phyloP scores from a whole-genome alignment of 2,329 filamentous ascomycete species.

The Paecilomyces variotii region DNA sequence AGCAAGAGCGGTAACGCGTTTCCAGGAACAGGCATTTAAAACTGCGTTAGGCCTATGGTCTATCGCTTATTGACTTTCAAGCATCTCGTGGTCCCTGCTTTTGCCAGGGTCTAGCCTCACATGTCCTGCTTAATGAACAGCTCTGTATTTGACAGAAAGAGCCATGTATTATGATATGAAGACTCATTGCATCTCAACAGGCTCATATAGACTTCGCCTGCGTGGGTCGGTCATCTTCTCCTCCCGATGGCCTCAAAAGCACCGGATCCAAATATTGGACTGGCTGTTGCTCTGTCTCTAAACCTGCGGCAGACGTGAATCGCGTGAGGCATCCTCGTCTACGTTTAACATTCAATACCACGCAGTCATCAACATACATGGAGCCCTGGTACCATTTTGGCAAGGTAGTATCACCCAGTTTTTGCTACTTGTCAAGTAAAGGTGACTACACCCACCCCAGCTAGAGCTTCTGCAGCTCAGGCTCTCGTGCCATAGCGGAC shows the following conservation, averaged over 20 bases:
- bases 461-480: no score
- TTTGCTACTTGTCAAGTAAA: no score
- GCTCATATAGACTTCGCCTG: neutral
- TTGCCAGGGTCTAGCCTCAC: neutral
- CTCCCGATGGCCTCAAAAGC: no score
- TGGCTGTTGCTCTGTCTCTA: neutral
- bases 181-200: neutral
- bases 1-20: conserved; percentile 84
- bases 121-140: neutral
- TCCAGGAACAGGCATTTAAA: conserved; percentile 71
- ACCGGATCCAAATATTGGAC: neutral
- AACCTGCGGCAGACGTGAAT: no score
- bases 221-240: neutral
- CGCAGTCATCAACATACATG: no score
- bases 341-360: no score
- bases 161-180: neutral
- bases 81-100: neutral
- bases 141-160: neutral
- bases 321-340: no score
- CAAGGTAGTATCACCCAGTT: no score
- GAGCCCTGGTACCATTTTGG: no score
- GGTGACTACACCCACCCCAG: no score
- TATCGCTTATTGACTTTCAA: neutral
- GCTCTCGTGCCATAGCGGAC: no score
- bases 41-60: neutral